phyloP scores from a whole-genome alignment of 176 grass and related monocot species.

The Eragrostis nindensis region DNA sequence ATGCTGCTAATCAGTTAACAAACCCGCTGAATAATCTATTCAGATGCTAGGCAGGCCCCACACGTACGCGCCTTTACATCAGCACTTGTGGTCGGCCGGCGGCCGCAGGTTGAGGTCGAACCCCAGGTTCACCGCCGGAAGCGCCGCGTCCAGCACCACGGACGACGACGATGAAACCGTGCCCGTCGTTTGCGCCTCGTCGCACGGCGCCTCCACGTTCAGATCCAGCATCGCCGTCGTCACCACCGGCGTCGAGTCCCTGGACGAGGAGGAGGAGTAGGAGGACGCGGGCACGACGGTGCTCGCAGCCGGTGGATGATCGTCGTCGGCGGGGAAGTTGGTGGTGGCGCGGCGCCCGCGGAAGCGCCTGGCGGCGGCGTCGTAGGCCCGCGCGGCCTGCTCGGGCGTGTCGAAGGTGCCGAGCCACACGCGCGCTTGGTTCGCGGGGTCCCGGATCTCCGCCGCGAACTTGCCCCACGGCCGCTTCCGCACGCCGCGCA shows the following conservation, averaged over 20 bases:
- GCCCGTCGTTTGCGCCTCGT: too few species aligned
- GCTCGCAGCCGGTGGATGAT: not conserved
- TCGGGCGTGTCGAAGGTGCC: slow-evolving; percentile 72
- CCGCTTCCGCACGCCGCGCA: slow-evolving; percentile 76
- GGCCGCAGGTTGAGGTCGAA: slow-evolving; percentile 28
- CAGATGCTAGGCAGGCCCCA: not conserved
- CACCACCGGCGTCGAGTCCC: not conserved
- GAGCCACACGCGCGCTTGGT: slow-evolving; percentile 71
- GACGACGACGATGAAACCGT: not conserved
- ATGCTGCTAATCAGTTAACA: not conserved
- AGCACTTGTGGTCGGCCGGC: not conserved
- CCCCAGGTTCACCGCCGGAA: not conserved
- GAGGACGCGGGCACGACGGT: too few species aligned
- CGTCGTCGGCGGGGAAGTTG: slow-evolving; percentile 29
- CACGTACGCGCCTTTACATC: not conserved
- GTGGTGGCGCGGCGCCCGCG: slow-evolving; percentile 42
- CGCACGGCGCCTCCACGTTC: too few species aligned
- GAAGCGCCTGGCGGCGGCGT: slow-evolving; percentile 54
- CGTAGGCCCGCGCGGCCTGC: slow-evolving; percentile 62
- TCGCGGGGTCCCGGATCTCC: slow-evolving; percentile 45
- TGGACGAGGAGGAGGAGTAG: not conserved
- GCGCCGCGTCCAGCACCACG: not conserved
- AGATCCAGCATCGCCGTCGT: not conserved
- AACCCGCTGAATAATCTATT: not conserved
- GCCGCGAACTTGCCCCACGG: too few species aligned